Percentiles rank a stretch among this genome's conserved stretches.
Evolutionary conservation across 2,329 filamentous ascomycete species (phyloP).

Genomic region (Talaromyces albobiverticillius): DNA sequence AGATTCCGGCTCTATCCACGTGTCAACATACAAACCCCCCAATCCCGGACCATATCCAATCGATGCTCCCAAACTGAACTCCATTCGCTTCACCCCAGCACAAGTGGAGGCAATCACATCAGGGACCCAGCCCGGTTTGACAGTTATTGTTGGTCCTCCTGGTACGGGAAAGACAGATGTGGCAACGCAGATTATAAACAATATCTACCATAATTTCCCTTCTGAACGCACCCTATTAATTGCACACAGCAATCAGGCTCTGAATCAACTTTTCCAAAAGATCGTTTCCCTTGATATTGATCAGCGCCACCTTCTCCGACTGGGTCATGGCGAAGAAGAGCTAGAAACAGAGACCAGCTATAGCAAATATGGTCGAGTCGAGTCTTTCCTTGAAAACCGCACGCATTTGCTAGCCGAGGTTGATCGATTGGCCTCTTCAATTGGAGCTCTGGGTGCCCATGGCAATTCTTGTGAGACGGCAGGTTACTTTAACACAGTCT

Average conservation of each 20-base stretch:
- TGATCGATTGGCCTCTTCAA: slow-evolving; percentile 76
- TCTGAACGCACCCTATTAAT: slow-evolving; percentile 86
- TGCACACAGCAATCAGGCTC: slow-evolving; percentile 94
- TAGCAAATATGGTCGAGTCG: slow-evolving; percentile 90
- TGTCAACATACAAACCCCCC: slow-evolving; percentile 84
- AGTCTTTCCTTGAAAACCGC: slow-evolving; percentile 90
- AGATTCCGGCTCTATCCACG: slow-evolving; percentile 66
- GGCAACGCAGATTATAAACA: slow-evolving; percentile 96
- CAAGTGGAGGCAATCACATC: slow-evolving; percentile 93
- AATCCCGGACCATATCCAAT: slow-evolving; percentile 88
- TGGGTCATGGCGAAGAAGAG: slow-evolving; percentile 95
- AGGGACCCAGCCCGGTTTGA: slow-evolving; percentile 89
- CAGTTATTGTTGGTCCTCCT: slow-evolving; percentile 89
- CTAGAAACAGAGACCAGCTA: slow-evolving; percentile 82
- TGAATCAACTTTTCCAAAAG: slow-evolving; percentile 97
- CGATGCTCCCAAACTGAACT: slow-evolving; percentile 77
- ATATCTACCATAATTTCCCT: slow-evolving; percentile 97
- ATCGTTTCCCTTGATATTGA: slow-evolving; percentile 97
- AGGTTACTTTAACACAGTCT: slow-evolving; percentile 92
- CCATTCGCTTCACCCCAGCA: slow-evolving; percentile 81
- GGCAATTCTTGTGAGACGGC: slow-evolving; percentile 95
- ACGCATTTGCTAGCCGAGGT: slow-evolving; percentile 77
- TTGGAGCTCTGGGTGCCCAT: slow-evolving; percentile 88
- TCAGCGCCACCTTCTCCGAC: slow-evolving; percentile 82
- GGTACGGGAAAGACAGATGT: slow-evolving; percentile 99